Evolutionary conservation across 441 rosid genomes (phyloP), one percentile per base, ranked within the genome.

Genomic region (Theobroma grandiflorum): DNA sequence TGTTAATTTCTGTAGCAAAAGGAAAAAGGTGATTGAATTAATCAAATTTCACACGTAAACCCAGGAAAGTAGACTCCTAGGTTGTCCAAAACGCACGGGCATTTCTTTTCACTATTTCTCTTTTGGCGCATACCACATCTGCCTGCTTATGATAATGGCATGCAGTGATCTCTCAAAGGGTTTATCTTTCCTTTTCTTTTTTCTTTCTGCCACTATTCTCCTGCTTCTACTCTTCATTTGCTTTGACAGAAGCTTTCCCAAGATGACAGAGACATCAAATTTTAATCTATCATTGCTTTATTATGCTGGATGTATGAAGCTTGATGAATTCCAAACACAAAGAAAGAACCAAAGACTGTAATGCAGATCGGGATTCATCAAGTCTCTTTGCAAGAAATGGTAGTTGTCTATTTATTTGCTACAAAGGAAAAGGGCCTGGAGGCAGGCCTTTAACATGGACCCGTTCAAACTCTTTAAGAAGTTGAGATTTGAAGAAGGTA

Each of bases 1-100:
- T 12, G 40, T 63, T 14, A 33, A 14, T 35, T 63, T 33, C 10
- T 33, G 67, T 63, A 63, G 7, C 42, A 10, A 22, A 18, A 26
- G 1, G 31, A 26, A 50, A 57, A 61, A 37, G 37, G 69, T 64
- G 69, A 37, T 64, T 64, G 43, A 37, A 64, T 37, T 15, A 15
- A 37, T 64, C 69, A 37, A 64, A 26, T 26, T 64, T 37, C 69
- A 37, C 69, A 64, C 69, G 69, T 64, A 64, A 64, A 64, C 43
- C 16, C 20, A 6, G 42, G n/a, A 6, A 64, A 64, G 68, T 31
- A 37, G 45, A 5, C 16, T 64, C 45, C 45, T 64, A 37, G 45
- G 45, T 37, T 64, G 69, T 64, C 45, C 69, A 7, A 37, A 64
- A 37, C n/a, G 68, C 68, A 12, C 16, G 65, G 68, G 4, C 43